phyloP scores from a whole-genome alignment of 371 early-diverging fungal species.

The Enteropsectra breve region DNA sequence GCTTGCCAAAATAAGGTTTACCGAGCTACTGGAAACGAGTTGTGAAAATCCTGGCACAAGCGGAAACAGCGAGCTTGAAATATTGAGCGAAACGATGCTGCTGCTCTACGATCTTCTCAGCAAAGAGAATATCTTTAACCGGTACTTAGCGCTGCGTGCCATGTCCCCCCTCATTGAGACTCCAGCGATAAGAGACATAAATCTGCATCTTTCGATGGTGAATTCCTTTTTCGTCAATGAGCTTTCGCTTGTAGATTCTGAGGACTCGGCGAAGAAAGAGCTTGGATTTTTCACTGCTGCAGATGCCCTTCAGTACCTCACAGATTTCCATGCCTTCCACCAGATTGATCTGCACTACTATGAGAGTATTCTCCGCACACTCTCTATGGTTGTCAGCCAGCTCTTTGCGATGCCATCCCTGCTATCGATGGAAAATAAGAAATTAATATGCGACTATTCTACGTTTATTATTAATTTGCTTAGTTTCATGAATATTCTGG shows the following conservation, averaged over 20 bases:
- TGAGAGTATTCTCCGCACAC: neutral
- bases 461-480: neutral
- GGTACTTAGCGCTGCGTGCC: slow-evolving; percentile 3
- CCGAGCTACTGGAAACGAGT: no score
- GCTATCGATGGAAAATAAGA: slow-evolving; percentile 7
- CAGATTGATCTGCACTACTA: slow-evolving; percentile 1
- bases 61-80: no score
- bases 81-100: no score
- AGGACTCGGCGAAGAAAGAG: slow-evolving; percentile 5
- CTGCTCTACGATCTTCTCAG: slow-evolving; percentile 5
- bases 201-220: neutral
- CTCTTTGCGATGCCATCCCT: neutral
- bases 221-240: slow-evolving; percentile 7
- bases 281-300: slow-evolving; percentile 12
- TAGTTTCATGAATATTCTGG: slow-evolving; percentile 11
- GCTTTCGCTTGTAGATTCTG: neutral
- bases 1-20: no score
- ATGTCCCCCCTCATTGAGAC: neutral
- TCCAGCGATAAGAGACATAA: neutral
- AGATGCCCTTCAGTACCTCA: slow-evolving; percentile 8
- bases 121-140: slow-evolving; percentile 17
- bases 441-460: slow-evolving; percentile 15
- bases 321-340: slow-evolving; percentile 1
- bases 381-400: neutral
- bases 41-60: no score